Conservation (phyloP, 176 grass and related monocot genomes). For the Hsuehochloa calcarea region DNA sequence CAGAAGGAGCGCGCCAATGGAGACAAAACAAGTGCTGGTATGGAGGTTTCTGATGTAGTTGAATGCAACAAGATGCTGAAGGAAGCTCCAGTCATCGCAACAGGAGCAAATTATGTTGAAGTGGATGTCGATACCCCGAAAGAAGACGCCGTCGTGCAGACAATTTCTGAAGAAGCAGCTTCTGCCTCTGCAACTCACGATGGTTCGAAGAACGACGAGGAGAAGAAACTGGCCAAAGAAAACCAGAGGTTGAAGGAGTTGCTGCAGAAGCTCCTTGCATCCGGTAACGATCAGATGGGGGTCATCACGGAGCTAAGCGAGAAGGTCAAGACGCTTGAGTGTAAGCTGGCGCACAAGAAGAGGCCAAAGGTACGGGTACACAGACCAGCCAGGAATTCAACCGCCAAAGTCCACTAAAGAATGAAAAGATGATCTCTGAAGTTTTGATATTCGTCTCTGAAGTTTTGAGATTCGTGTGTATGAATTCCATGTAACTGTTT, state of each 20-base stretch:
- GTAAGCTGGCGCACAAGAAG: constrained; percentile 52
- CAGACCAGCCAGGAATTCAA: constrained; percentile 16
- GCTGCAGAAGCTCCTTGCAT: constrained; percentile 54
- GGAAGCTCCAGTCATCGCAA: neutral
- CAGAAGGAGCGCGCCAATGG: neutral
- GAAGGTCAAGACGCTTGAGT: constrained; percentile 63
- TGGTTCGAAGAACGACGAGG: neutral
- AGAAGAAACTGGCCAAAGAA: constrained; percentile 50
- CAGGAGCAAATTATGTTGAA: neutral
- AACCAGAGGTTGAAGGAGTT: constrained; percentile 66
- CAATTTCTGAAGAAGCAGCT: constrained; percentile 3
- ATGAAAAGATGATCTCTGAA: neutral
- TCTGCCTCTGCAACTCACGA: too few relatives aligned
- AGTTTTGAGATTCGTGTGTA: neutral
- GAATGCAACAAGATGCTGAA: neutral
- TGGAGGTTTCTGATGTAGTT: neutral
- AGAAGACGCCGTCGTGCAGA: neutral
- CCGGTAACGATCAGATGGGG: constrained; percentile 49
- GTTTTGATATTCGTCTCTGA: neutral
- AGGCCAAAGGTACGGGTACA: constrained; percentile 43
- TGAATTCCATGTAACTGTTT: constrained; percentile 2
- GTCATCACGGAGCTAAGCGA: constrained; percentile 56
- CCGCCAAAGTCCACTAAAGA: constrained; percentile 14
- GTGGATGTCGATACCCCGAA: neutral
- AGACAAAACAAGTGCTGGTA: neutral